phyloP scores from a whole-genome alignment of 371 early-diverging fungal species.

The Mortierella sp. region DNA sequence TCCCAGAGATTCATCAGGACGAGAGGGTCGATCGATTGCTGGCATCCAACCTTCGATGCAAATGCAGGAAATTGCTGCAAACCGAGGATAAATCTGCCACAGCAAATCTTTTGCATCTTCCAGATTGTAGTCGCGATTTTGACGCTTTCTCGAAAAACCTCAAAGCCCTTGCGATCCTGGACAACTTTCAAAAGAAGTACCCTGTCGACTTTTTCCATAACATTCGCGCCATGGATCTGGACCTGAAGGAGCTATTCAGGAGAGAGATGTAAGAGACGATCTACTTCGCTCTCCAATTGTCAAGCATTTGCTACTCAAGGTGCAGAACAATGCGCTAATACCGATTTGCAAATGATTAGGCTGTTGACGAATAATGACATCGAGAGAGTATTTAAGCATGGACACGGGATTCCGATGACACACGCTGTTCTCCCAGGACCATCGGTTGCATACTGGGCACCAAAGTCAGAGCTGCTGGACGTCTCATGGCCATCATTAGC shows the following conservation, averaged over 20 bases:
- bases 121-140: slow-evolving; percentile 58
- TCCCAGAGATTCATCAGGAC: slow-evolving; percentile 68
- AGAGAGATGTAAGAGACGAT: slow-evolving; percentile 61
- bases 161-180: slow-evolving; percentile 65
- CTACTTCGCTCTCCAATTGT: neutral
- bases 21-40: slow-evolving; percentile 69
- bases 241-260: slow-evolving; percentile 58
- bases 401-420: slow-evolving; percentile 69
- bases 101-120: slow-evolving; percentile 30
- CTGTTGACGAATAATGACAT: slow-evolving; percentile 52
- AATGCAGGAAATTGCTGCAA: slow-evolving; percentile 47
- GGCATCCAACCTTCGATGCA: slow-evolving; percentile 63
- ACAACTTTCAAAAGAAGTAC: slow-evolving; percentile 67
- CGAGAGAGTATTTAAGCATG: slow-evolving; percentile 63
- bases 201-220: slow-evolving; percentile 69
- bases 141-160: slow-evolving; percentile 66
- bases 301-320: neutral
- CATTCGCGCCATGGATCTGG: slow-evolving; percentile 60
- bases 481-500: slow-evolving; percentile 62
- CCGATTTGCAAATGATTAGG: slow-evolving; percentile 15
- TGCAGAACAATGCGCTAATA: neutral
- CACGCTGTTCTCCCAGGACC: slow-evolving; percentile 69
- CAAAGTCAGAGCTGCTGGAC: slow-evolving; percentile 48
- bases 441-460: slow-evolving; percentile 70
- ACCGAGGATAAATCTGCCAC: slow-evolving; percentile 24